Evolutionary conservation across 805 yeast species (phyloP), one percentile per base, ranked within the genome.

Genomic region (Kluyveromyces lactis): DNA sequence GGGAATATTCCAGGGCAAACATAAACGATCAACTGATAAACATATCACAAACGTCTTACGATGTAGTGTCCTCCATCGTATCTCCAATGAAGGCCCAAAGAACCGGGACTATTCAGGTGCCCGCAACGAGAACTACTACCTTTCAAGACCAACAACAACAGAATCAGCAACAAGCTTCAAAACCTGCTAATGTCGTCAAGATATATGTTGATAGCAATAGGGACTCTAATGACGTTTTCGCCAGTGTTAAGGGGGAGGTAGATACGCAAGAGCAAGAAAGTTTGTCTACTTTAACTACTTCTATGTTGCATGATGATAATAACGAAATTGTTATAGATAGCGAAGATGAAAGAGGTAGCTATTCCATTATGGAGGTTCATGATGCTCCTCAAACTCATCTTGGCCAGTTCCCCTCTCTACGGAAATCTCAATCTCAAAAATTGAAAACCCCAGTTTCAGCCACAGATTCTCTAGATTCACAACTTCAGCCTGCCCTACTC

Each of bases 121-220:
- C 62, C 4, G 62, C 59, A 3, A 55, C 63, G n/a, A 48, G 60
- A 37, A 42, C 49, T 1, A 40, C 59, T 3, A 56, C 62, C 1
- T 26, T 35, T 31, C 41, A 37, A 19, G 43, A 37, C 23, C 26
- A 12, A 5, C 12, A 4, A 12, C 17, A 27, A 9, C 26, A 13
- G 13, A 12, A 13, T 9, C 12, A 13, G 6, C 16, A 15, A n/a
- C 16, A n/a, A 18, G n/a, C 17, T 28, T 9, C 7, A 4, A 6
- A 15, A 13, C 26, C n/a, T 19, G 15, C 8, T 8, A 27, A 27
- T 33, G 39, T 15, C 9, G 26, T 32, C 13, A 32, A 32, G 18
- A 5, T 32, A 3, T 19, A 32, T 19, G 11, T 32, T 11, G 35
- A 32, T 3, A 13, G 18, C 13, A n/a, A n/a, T 15, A 7, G 6